phyloP scores from a whole-genome alignment of 2,329 filamentous ascomycete genomes.

The Mycocentrospora acerina region DNA sequence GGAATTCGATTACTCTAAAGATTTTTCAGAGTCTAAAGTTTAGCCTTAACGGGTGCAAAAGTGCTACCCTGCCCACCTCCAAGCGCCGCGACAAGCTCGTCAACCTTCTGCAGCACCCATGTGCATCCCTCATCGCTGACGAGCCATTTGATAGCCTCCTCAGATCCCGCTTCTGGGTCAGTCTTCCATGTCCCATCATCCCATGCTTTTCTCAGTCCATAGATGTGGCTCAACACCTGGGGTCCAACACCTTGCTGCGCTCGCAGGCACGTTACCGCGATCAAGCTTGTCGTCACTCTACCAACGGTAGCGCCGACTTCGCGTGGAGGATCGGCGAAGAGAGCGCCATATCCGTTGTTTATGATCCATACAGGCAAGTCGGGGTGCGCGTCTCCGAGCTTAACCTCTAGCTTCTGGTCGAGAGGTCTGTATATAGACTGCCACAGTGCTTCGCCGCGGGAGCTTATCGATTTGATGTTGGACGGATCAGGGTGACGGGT shows the following conservation, averaged over 20 bases:
- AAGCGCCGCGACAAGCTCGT: constrained; percentile 56
- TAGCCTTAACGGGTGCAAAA: constrained; percentile 32
- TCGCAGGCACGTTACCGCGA: constrained; percentile 73
- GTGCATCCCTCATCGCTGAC: constrained; percentile 64
- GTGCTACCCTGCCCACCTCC: constrained; percentile 31
- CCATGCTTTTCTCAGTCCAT: constrained; percentile 74
- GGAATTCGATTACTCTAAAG: no score
- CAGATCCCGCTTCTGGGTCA: constrained; percentile 48
- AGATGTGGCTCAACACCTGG: constrained; percentile 79
- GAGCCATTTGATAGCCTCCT: constrained; percentile 62
- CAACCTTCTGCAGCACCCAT: constrained; percentile 64
- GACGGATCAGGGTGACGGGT: constrained; percentile 51
- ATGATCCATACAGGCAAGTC: constrained; percentile 82
- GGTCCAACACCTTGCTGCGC: constrained; percentile 81
- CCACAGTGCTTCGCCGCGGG: constrained; percentile 69
- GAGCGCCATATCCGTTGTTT: constrained; percentile 69
- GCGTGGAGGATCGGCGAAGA: constrained; percentile 68
- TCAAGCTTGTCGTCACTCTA: constrained; percentile 68
- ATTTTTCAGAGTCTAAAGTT: constrained; percentile 17
- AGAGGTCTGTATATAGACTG: constrained; percentile 75
- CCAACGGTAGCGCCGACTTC: constrained; percentile 59
- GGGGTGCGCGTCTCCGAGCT: constrained; percentile 74
- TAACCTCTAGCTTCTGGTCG: constrained; percentile 68
- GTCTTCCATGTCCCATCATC: constrained; percentile 63
- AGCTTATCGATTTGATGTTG: constrained; percentile 58